A percentile compares a stretch with the other conserved stretches of the same genome.
These are phyloP conservation scores for Dendrobium officinale DNA, from an alignment of 106 monocot species.

Conservation along the genomic window DNA sequence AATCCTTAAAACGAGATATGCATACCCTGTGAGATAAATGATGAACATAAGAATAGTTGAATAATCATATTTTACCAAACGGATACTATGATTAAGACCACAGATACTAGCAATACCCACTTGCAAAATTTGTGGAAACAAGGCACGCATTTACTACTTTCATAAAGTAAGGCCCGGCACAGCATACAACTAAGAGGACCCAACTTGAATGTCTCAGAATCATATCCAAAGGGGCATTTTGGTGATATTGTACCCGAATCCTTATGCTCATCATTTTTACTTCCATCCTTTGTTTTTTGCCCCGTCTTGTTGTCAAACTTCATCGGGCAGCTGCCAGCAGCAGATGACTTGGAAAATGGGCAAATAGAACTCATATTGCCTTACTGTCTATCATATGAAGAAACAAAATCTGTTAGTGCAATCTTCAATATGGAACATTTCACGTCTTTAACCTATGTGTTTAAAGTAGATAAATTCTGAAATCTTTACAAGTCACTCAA, in stretches of 20 bases:
- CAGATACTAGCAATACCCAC: slow-evolving; percentile 34
- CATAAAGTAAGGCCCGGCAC: slow-evolving; percentile 73
- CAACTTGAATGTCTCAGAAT: slow-evolving; percentile 85
- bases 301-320: slow-evolving; percentile 25
- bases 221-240: slow-evolving; percentile 95
- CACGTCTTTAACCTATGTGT: background rate
- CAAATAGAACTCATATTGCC: slow-evolving; percentile 74
- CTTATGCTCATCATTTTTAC: slow-evolving; percentile 25
- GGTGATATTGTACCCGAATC: slow-evolving; percentile 43
- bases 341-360: slow-evolving; percentile 68
- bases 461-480: background rate
- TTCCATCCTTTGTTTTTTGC: background rate
- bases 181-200: slow-evolving; percentile 96
- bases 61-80: background rate
- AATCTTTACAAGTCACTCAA: background rate
- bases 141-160: slow-evolving; percentile 83
- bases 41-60: background rate
- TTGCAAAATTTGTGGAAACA: slow-evolving; percentile 98
- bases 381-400: slow-evolving; percentile 6
- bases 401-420: background rate
- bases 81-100: background rate
- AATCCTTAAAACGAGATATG: slow-evolving; percentile 85
- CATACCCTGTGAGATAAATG: slow-evolving; percentile 56
- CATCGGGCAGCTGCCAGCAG: slow-evolving; percentile 48
- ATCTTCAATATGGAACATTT: background rate